Evolutionary conservation across 345 rosid genomes (phyloP).

Genomic region (Lepidium didymum): DNA sequence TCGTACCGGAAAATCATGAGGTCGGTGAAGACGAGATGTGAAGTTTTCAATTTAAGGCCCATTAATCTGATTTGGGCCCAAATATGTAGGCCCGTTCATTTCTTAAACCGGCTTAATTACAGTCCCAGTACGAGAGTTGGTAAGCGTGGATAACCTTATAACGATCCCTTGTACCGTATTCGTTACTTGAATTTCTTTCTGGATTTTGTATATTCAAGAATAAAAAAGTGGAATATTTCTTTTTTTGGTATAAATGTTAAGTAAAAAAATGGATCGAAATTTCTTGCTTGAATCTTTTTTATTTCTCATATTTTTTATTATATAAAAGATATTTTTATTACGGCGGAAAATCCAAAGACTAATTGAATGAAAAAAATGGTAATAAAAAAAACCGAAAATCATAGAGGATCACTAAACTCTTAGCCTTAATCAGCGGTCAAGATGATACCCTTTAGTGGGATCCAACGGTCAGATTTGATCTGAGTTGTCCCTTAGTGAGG

Average conservation of each 20-base stretch:
- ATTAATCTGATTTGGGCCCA: background rate
- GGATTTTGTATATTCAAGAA: no score
- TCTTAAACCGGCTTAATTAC: background rate
- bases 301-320: background rate
- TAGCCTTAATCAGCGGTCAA: constrained; percentile 26
- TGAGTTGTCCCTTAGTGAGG: constrained; percentile 25
- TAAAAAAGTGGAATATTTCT: no score
- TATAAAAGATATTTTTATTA: background rate
- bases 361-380: background rate
- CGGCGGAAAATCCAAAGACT: constrained; percentile 28
- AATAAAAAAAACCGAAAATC: constrained; percentile 12
- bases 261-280: no score
- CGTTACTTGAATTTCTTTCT: no score
- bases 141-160: background rate
- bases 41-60: background rate
- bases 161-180: no score
- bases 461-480: constrained; percentile 36
- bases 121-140: background rate
- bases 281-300: no score
- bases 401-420: constrained; percentile 34
- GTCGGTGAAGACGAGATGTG: background rate
- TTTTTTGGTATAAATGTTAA: no score
- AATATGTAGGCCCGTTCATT: background rate
- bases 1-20: background rate
- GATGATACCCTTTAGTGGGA: constrained; percentile 10